A percentile compares a stretch with the other conserved stretches of the same genome.
Conservation (phyloP, 2,329 filamentous ascomycete genomes). For the Colletotrichum siamense region DNA sequence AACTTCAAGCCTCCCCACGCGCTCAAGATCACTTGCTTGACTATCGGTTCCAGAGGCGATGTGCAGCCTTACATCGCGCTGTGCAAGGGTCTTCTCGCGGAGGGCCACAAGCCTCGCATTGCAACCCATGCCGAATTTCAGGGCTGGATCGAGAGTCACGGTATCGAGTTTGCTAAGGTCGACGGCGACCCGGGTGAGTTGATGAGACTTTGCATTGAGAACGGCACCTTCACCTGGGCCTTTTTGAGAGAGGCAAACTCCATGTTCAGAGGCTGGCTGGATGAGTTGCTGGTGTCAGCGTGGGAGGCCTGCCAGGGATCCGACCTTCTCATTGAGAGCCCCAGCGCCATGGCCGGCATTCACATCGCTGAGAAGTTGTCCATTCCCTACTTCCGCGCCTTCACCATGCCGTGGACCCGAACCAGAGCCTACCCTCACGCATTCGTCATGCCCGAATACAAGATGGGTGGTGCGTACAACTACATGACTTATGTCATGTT, state of each 20-base stretch:
- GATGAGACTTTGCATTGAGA: constrained; percentile 95
- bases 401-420: constrained; percentile 98
- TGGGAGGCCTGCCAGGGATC: constrained; percentile 85
- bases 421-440: constrained; percentile 96
- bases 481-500: constrained; percentile 96
- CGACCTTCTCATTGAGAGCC: constrained; percentile 92
- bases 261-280: constrained; percentile 94
- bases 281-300: constrained; percentile 81
- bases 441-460: constrained; percentile 90
- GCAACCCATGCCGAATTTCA: constrained; percentile 93
- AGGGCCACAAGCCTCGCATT: constrained; percentile 86
- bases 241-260: constrained; percentile 87
- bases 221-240: constrained; percentile 94
- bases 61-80: constrained; percentile 98
- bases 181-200: constrained; percentile 92
- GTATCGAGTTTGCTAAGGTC: constrained; percentile 89
- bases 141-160: constrained; percentile 87
- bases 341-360: constrained; percentile 96
- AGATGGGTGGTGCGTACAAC: constrained; percentile 95
- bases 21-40: constrained; percentile 88
- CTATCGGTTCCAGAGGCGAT: constrained; percentile 93
- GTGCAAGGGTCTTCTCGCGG: constrained; percentile 86
- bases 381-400: constrained; percentile 96
- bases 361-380: constrained; percentile 93
- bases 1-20: constrained; percentile 87